These are phyloP conservation scores for Clitopilus passeckerianus DNA, from an alignment of 768 basidiomycete species.

Conservation along the genomic window DNA sequence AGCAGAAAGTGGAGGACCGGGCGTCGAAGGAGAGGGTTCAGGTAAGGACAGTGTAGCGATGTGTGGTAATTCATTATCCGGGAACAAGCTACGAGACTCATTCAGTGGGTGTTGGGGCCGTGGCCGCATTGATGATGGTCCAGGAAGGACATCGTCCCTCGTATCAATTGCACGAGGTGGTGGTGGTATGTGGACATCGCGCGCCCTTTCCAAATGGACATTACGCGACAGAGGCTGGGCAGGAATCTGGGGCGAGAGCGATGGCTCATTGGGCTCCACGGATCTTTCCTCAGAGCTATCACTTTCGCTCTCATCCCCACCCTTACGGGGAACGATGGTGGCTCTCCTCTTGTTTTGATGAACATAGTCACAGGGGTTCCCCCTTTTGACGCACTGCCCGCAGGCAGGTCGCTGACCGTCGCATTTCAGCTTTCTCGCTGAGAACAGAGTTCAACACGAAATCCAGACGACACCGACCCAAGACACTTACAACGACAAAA, in stretches of 20 bases:
- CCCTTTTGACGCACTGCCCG: slow-evolving; percentile 75
- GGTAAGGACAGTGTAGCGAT: slow-evolving; percentile 66
- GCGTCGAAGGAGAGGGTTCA: slow-evolving; percentile 50
- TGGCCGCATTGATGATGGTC: slow-evolving; percentile 33
- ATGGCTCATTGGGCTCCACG: slow-evolving; percentile 42
- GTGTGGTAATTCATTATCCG: slow-evolving; percentile 63
- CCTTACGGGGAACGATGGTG: slow-evolving; percentile 50
- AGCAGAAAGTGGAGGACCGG: slow-evolving; percentile 51
- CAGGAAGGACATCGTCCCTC: slow-evolving; percentile 34
- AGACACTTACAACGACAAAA: slow-evolving; percentile 78
- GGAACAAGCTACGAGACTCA: slow-evolving; percentile 41
- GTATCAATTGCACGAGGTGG: slow-evolving; percentile 39
- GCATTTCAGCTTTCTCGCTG: slow-evolving; percentile 86
- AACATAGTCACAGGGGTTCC: slow-evolving; percentile 77
- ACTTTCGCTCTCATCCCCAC: slow-evolving; percentile 58
- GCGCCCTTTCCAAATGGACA: slow-evolving; percentile 41
- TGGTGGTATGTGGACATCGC: slow-evolving; percentile 33
- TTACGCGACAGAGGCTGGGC: slow-evolving; percentile 43
- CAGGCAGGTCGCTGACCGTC: slow-evolving; percentile 84
- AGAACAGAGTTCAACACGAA: slow-evolving; percentile 6
- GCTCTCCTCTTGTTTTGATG: slow-evolving; percentile 72
- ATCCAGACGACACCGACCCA: slow-evolving; percentile 1
- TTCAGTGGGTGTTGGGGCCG: slow-evolving; percentile 17
- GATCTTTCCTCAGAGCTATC: slow-evolving; percentile 61
- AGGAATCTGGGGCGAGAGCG: slow-evolving; percentile 55